A percentile compares a stretch with the other conserved stretches of the same genome.
These are phyloP conservation scores for Annona cherimola DNA, from an alignment of 164 flowering plant genomes.

Conservation along the genomic window DNA sequence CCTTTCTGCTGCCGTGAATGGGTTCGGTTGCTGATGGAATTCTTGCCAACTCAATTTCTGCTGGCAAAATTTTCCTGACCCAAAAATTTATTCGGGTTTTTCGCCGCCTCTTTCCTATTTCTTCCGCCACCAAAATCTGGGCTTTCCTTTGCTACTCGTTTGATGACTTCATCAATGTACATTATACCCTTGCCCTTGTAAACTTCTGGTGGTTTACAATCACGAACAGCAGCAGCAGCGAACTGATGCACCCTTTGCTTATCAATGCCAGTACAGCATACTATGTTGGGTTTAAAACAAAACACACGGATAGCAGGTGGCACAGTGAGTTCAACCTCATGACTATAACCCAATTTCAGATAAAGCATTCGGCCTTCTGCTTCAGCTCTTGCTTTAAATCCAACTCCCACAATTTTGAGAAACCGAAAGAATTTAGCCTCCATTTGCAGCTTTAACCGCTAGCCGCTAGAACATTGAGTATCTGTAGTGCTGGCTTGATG, in stretches of 20 bases:
- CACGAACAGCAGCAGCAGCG: conserved; percentile 75
- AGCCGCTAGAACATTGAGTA: not conserved
- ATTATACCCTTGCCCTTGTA: conserved; percentile 91
- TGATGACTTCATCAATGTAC: conserved; percentile 79
- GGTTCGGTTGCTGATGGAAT: too few relatives aligned
- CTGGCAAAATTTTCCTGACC: too few relatives aligned
- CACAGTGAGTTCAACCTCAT: conserved; percentile 82
- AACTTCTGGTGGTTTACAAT: conserved; percentile 86
- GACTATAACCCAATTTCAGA: conserved; percentile 84
- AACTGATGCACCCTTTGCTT: conserved; percentile 78
- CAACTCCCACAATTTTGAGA: conserved; percentile 85
- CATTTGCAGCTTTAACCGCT: conserved; percentile 22
- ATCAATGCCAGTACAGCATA: conserved; percentile 84
- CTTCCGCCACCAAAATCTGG: too few relatives aligned
- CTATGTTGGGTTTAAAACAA: conserved; percentile 69
- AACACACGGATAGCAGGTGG: conserved; percentile 93
- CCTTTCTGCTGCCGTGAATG: too few relatives aligned
- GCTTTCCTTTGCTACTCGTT: conserved; percentile 86
- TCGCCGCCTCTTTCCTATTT: too few relatives aligned
- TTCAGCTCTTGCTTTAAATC: conserved; percentile 91
- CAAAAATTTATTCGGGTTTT: too few relatives aligned
- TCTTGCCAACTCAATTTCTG: too few relatives aligned
- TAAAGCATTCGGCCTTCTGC: conserved; percentile 65
- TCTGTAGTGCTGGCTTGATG: too few relatives aligned
- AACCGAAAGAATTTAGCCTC: conserved; percentile 83